phyloP scores from a whole-genome alignment of 768 basidiomycete genomes.

The Sporobolomyces phaffii region DNA sequence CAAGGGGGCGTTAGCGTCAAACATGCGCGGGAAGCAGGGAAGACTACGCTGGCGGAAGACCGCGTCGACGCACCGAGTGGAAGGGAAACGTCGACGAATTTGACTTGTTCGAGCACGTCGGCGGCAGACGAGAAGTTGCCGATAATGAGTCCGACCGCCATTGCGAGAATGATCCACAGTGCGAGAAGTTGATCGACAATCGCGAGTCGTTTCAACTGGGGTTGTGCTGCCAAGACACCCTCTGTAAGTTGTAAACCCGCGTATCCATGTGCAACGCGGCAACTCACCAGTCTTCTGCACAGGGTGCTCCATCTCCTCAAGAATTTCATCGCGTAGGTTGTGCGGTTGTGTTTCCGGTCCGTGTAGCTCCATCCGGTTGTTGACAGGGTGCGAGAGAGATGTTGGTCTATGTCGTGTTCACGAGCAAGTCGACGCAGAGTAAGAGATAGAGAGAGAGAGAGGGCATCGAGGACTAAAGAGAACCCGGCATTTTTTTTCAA shows the following conservation, averaged over 20 bases:
- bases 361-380: too few species aligned
- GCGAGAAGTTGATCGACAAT: constrained; percentile 26
- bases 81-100: constrained; percentile 65
- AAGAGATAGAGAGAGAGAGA: too few species aligned
- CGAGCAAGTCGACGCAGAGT: too few species aligned
- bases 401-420: too few species aligned
- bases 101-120: constrained; percentile 58
- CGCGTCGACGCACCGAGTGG: constrained; percentile 52
- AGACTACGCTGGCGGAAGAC: not conserved
- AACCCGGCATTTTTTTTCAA: too few species aligned
- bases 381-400: too few species aligned
- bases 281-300: constrained; percentile 11
- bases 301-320: constrained; percentile 9
- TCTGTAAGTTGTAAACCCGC: not conserved
- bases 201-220: constrained; percentile 11
- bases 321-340: not conserved
- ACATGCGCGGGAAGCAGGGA: too few species aligned
- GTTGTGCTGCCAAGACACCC: not conserved
- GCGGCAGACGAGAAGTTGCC: constrained; percentile 60
- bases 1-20: not conserved
- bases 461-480: too few species aligned
- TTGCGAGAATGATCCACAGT: constrained; percentile 56
- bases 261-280: too few species aligned
- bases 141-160: constrained; percentile 70
- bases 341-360: not conserved